phyloP scores from a whole-genome alignment of 768 basidiomycete genomes.

The Boletus eberwhitei region DNA sequence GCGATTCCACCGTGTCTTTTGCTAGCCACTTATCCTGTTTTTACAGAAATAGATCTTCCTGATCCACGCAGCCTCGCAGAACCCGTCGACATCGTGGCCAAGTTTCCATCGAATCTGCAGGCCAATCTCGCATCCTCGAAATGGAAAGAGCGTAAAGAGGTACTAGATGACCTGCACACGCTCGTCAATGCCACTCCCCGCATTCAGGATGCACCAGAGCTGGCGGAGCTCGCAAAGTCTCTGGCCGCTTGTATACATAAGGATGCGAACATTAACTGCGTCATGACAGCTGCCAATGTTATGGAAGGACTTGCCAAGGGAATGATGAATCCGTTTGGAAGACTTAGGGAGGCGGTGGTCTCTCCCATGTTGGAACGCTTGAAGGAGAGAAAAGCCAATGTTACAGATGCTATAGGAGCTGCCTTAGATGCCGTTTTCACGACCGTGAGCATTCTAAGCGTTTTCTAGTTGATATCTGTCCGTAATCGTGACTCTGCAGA shows the following conservation, averaged over 20 bases:
- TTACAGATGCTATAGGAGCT: conserved; percentile 83
- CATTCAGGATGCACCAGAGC: conserved; percentile 76
- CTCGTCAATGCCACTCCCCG: conserved; percentile 67
- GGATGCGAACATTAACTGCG: conserved; percentile 95
- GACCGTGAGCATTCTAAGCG: conserved; percentile 55
- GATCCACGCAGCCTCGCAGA: conserved; percentile 83
- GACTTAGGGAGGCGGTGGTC: conserved; percentile 68
- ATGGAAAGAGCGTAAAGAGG: conserved; percentile 97
- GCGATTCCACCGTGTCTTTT: conserved; percentile 9
- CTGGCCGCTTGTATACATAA: conserved; percentile 77
- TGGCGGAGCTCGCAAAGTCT: conserved; percentile 71
- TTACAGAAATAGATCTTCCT: conserved; percentile 48
- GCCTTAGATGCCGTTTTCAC: conserved; percentile 87
- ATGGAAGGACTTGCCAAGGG: conserved; percentile 85
- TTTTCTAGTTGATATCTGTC: conserved; percentile 1
- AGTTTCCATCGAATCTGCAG: conserved; percentile 74
- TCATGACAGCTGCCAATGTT: conserved; percentile 81
- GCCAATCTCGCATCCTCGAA: conserved; percentile 81
- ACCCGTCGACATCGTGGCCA: conserved; percentile 71
- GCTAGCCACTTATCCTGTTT: conserved; percentile 9
- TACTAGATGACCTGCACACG: conserved; percentile 75
- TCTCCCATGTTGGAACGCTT: conserved; percentile 79
- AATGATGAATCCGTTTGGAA: conserved; percentile 68
- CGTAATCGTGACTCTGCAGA: conserved; percentile 42
- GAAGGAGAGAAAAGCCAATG: conserved; percentile 91